Evolutionary conservation across 352 stramenopile genomes (phyloP).

Genomic region (Globisporangium spiculum): DNA sequence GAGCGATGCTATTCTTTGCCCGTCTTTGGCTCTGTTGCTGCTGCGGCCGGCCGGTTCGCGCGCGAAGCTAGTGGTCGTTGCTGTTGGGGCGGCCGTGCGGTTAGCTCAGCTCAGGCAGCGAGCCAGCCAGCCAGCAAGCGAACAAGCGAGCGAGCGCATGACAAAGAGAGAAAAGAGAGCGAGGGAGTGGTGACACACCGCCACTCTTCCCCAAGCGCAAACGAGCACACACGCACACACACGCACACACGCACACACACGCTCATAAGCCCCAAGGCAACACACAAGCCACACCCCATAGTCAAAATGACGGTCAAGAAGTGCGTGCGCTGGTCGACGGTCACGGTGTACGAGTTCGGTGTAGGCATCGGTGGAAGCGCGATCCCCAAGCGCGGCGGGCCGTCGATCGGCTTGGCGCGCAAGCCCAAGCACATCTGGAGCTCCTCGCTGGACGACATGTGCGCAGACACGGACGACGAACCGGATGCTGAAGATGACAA

Average conservation of each 20-base stretch:
- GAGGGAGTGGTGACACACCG: not conserved
- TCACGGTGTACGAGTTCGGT: slow-evolving; percentile 59
- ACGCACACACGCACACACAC: not conserved
- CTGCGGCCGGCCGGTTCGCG: slow-evolving; percentile 4
- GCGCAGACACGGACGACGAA: slow-evolving; percentile 16
- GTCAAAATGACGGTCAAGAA: slow-evolving; percentile 21
- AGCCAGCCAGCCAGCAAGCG: slow-evolving; percentile 1
- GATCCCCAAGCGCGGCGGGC: slow-evolving; percentile 42
- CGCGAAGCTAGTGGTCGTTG: slow-evolving; percentile 10
- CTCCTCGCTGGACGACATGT: slow-evolving; percentile 30
- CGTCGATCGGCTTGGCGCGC: slow-evolving; percentile 36
- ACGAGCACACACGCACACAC: not conserved
- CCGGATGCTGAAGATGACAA: not conserved
- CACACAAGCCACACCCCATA: not conserved
- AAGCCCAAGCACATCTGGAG: slow-evolving; percentile 34
- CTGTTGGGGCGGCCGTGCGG: not conserved
- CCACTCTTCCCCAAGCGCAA: not conserved
- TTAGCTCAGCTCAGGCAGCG: not conserved
- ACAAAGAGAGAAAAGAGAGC: slow-evolving; percentile 9
- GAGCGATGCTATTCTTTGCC: slow-evolving; percentile 14
- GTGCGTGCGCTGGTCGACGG: slow-evolving; percentile 46
- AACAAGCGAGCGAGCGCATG: not conserved
- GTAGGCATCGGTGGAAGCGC: slow-evolving; percentile 42
- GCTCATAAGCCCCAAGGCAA: not conserved
- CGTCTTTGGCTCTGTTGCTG: slow-evolving; percentile 4